phyloP scores from a whole-genome alignment of 169 alveolate species.

The Cryptosporidium canis region DNA sequence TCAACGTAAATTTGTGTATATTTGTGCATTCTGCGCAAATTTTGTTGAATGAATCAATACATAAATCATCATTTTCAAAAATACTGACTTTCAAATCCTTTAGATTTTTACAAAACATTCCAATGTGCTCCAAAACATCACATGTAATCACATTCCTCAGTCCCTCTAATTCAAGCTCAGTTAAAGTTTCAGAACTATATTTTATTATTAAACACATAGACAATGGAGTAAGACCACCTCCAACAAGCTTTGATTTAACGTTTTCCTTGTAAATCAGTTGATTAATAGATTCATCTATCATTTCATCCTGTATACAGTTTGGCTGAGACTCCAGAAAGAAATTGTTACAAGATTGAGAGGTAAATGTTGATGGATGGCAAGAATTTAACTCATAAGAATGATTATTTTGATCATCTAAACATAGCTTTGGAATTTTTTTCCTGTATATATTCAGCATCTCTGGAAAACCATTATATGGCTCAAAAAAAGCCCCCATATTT shows the following conservation, averaged over 20 bases:
- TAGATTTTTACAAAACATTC: neutral
- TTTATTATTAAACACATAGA: conserved; percentile 61
- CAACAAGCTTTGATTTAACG: conserved; percentile 6
- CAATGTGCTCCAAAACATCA: conserved; percentile 47
- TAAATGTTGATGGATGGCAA: neutral
- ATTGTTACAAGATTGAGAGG: neutral
- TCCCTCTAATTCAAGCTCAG: conserved; percentile 52
- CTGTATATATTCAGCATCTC: neutral
- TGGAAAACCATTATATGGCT: neutral
- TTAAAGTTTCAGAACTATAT: neutral
- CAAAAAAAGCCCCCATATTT: conserved; percentile 22
- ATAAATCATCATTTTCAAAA: conserved; percentile 17
- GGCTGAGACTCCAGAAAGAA: neutral
- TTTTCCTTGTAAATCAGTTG: conserved; percentile 4
- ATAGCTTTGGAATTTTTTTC: conserved; percentile 25
- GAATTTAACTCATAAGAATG: neutral
- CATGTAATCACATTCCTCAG: conserved; percentile 44
- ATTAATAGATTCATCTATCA: neutral
- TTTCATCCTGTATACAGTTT: neutral
- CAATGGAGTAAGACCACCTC: conserved; percentile 63
- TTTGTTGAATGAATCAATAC: conserved; percentile 2
- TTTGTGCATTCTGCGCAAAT: conserved; percentile 13
- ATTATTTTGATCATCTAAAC: neutral
- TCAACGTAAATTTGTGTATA: neutral
- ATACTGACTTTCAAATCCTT: conserved; percentile 4